A percentile compares a stretch with the other conserved stretches of the same genome.
These are phyloP conservation scores for Ophiostoma ulmi DNA, from an alignment of 2,329 filamentous ascomycete genomes.

Conservation along the genomic window DNA sequence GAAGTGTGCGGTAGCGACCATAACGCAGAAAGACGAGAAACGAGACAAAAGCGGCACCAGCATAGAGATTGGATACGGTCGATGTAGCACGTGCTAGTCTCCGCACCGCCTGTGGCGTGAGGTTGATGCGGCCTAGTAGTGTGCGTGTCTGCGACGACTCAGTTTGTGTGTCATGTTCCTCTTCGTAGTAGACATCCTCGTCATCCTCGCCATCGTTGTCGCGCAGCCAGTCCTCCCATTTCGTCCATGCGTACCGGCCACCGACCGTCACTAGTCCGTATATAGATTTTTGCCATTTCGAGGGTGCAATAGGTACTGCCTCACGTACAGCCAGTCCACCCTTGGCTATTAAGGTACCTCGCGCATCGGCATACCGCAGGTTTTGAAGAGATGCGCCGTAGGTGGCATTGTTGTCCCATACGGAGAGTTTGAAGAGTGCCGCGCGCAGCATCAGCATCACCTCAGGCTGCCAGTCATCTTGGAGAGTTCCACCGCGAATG, in stretches of 20 bases:
- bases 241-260: conserved; percentile 83
- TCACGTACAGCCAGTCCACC: conserved; percentile 33
- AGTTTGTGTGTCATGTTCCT: background rate
- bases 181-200: background rate
- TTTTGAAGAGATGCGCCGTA: conserved; percentile 94
- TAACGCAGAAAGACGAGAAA: conserved; percentile 90
- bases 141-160: background rate
- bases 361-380: conserved; percentile 80
- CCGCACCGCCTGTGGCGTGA: conserved; percentile 36
- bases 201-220: conserved; percentile 51
- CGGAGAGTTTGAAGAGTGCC: conserved; percentile 84
- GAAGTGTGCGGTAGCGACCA: conserved; percentile 82
- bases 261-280: conserved; percentile 84
- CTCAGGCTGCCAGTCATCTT: conserved; percentile 83
- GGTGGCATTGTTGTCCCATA: conserved; percentile 94
- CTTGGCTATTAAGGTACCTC: conserved; percentile 36
- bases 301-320: conserved; percentile 62
- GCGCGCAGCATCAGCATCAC: conserved; percentile 72
- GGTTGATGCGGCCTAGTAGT: conserved; percentile 30
- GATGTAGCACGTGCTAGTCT: conserved; percentile 66
- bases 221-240: conserved; percentile 84
- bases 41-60: conserved; percentile 72
- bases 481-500: conserved; percentile 65
- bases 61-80: conserved; percentile 66
- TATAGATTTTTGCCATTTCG: conserved; percentile 73